Evolutionary conservation across 805 yeast genomes (phyloP), one percentile per base, ranked within the genome.

Genomic region (Saccharomycopsis capsularis): DNA sequence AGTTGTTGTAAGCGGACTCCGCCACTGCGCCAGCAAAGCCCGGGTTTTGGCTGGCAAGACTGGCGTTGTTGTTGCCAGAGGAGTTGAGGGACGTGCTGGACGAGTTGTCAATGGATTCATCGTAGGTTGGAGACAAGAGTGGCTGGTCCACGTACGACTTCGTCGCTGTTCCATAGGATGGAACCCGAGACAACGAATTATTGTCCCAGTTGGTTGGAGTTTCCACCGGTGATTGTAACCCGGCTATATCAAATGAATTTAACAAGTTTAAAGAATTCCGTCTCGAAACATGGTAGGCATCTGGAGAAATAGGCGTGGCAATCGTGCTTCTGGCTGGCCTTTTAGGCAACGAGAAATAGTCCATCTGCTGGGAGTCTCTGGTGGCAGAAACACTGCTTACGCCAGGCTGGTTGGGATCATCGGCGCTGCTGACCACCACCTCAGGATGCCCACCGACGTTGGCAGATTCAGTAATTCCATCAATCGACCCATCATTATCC

Each of bases 141-240:
- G 69, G 74, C 2, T 68, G 74, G 9, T 72, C 64, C 4, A 65
- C 67, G 41, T 73, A 80, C 2, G 76, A 64, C 57, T 75, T 76
- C 63, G 89, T 65, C 0, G 98, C 97, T 29, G 85, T 81, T 5
- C 74, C 75, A 64, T 91, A 91, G 0, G 95, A 80, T 0, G 98
- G 98, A 4, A 91, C 96, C 43, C 78, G 68, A 19, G 84, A 79
- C 55, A 87, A 56, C 2, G 69, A 63, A 4, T 63, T 62, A 2
- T 71, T 52, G 50, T 75, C 74, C 71, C 73, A 68, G 25, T 68
- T 74, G 4, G 51, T 54, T 3, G 55, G 51, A 18, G 47, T 46
- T 24, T 51, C 56, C 3, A 47, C 53, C 53, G 35, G 52, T 19
- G 51, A 40, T 15, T 44, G 40, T n/a, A 40, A 29, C 6, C 24